Percentiles rank a stretch among this genome's conserved stretches.
phyloP scores from a whole-genome alignment of 371 early-diverging fungal genomes.

The Capillidium heterosporum region DNA sequence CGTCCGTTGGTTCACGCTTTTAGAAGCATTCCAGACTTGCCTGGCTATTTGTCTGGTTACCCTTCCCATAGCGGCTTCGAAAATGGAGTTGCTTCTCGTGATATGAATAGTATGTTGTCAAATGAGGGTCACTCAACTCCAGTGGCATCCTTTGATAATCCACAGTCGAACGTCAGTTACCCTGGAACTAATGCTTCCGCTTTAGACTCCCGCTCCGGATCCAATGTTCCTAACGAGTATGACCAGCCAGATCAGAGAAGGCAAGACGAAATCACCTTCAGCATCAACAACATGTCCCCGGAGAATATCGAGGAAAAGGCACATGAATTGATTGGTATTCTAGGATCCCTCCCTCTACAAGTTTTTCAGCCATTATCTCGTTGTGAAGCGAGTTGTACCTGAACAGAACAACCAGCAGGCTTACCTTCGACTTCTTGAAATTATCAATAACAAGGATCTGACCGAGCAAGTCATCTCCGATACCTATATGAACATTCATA shows the following conservation, averaged over 20 bases:
- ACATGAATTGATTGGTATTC: conserved; percentile 49
- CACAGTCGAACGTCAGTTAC: not conserved
- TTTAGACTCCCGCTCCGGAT: conserved; percentile 22
- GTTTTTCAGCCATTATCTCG: conserved; percentile 86
- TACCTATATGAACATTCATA: conserved; percentile 68
- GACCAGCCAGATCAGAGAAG: conserved; percentile 46
- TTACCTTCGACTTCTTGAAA: conserved; percentile 61
- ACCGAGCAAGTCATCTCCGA: conserved; percentile 63
- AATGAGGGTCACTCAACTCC: not conserved
- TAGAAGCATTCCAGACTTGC: conserved; percentile 56
- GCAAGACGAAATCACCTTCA: conserved; percentile 88
- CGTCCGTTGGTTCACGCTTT: conserved; percentile 59
- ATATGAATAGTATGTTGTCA: too few species aligned
- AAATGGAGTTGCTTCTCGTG: too few species aligned
- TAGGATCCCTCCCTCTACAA: conserved; percentile 42
- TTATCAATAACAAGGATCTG: conserved; percentile 35
- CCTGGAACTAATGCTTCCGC: conserved; percentile 39
- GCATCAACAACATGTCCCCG: conserved; percentile 83
- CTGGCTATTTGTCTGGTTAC: conserved; percentile 18
- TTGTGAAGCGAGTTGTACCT: conserved; percentile 81
- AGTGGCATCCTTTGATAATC: not conserved
- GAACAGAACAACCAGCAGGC: conserved; percentile 89
- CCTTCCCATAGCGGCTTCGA: not conserved
- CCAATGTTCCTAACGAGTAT: conserved; percentile 19
- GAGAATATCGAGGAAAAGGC: conserved; percentile 71